Percentiles rank a stretch among this genome's conserved stretches.
These are phyloP conservation scores for Chaetomiaceae sp. DNA, from an alignment of 2,329 filamentous ascomycete genomes.

Conservation along the genomic window DNA sequence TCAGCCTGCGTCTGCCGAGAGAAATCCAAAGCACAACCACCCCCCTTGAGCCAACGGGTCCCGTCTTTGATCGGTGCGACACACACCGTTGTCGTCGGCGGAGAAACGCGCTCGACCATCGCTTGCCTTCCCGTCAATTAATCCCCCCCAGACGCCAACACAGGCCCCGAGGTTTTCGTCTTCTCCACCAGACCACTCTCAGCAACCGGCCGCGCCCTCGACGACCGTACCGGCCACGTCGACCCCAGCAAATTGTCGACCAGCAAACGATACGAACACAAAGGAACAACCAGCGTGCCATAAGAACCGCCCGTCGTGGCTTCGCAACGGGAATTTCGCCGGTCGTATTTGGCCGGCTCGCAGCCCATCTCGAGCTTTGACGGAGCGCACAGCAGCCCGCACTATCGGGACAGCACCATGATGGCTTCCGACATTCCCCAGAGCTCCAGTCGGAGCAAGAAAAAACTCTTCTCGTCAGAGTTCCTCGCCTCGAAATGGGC, in stretches of 20 bases:
- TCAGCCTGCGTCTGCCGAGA: conserved; percentile 26
- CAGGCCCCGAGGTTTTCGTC: neutral
- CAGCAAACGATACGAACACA: neutral
- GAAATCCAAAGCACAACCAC: conserved; percentile 17
- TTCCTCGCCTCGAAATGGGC: conserved; percentile 83
- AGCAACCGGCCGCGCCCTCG: conserved; percentile 2
- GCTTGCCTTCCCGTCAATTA: conserved; percentile 1
- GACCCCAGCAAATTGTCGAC: neutral
- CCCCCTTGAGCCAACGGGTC: conserved; percentile 11
- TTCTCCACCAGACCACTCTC: conserved; percentile 2
- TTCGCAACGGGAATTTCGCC: conserved; percentile 42
- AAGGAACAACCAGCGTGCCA: neutral
- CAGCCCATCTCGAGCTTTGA: conserved; percentile 30
- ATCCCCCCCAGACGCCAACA: conserved; percentile 10
- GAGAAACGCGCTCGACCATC: conserved; percentile 4
- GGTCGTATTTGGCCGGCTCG: conserved; percentile 40
- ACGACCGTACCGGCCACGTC: conserved; percentile 2
- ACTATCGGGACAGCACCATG: conserved; percentile 33
- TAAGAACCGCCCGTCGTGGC: conserved; percentile 41
- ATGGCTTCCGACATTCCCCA: conserved; percentile 31
- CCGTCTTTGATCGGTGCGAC: conserved; percentile 10
- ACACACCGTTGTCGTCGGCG: conserved; percentile 4
- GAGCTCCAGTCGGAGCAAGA: conserved; percentile 33
- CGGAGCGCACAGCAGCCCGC: conserved; percentile 32
- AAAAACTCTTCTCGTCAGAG: conserved; percentile 51